Evolutionary conservation across 2,329 filamentous ascomycete genomes (phyloP).

Genomic region (Botrytis sinoallii): DNA sequence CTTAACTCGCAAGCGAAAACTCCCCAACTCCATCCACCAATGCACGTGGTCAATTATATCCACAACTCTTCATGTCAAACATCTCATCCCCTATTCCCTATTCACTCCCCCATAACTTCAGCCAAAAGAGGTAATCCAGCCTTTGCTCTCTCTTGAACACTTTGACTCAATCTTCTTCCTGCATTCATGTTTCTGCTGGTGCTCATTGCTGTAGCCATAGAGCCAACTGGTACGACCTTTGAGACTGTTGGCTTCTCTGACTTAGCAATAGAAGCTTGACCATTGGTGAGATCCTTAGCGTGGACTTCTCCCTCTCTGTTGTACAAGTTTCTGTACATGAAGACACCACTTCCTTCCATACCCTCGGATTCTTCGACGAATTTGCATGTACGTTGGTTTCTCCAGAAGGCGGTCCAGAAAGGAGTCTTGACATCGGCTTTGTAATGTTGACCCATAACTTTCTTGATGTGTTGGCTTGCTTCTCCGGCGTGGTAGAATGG

Average conservation of each 20-base stretch:
- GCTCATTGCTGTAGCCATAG: constrained; percentile 33
- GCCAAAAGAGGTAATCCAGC: constrained; percentile 31
- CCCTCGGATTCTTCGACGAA: constrained; percentile 39
- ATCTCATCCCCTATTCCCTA: background rate
- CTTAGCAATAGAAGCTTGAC: constrained; percentile 11
- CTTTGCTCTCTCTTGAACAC: constrained; percentile 32
- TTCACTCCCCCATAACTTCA: constrained; percentile 21
- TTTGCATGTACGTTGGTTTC: constrained; percentile 36
- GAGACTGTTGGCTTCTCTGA: constrained; percentile 14
- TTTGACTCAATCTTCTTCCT: constrained; percentile 32
- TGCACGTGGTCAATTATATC: background rate
- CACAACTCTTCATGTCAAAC: background rate
- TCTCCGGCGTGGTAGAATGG: constrained; percentile 60
- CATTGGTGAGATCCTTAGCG: constrained; percentile 25
- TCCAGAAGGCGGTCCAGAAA: constrained; percentile 40
- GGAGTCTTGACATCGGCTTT: constrained; percentile 41
- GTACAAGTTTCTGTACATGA: constrained; percentile 37
- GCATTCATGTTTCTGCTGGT: constrained; percentile 32
- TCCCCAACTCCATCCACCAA: constrained; percentile 6
- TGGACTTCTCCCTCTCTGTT: constrained; percentile 31
- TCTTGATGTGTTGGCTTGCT: constrained; percentile 55
- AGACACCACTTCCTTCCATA: constrained; percentile 37
- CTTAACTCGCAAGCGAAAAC: constrained; percentile 1
- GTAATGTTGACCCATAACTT: constrained; percentile 55
- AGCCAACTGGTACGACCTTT: constrained; percentile 19